Evolutionary conservation across 2,329 filamentous ascomycete species (phyloP).

Genomic region (Chaetomiaceae sp.): DNA sequence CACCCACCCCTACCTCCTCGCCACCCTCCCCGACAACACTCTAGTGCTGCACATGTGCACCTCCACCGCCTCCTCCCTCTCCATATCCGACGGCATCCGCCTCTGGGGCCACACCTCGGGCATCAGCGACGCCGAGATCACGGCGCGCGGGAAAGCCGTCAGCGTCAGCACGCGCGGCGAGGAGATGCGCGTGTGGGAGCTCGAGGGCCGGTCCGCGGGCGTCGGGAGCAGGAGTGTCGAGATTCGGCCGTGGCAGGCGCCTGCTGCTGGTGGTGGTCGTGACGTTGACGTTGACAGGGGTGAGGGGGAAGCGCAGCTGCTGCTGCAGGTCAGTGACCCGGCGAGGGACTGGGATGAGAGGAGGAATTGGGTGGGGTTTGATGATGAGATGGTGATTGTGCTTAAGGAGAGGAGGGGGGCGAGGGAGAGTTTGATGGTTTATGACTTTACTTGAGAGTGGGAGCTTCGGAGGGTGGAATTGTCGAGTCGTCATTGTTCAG

Average conservation of each 20-base stretch:
- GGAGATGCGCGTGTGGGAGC: slow-evolving; percentile 81
- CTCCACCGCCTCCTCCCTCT: slow-evolving; percentile 61
- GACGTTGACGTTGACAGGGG: neutral
- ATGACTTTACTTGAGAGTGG: slow-evolving; percentile 70
- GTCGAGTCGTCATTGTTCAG: too few relatives aligned
- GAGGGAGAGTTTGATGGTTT: slow-evolving; percentile 71
- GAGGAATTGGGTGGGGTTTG: slow-evolving; percentile 74
- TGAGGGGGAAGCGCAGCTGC: too few relatives aligned
- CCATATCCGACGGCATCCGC: slow-evolving; percentile 67
- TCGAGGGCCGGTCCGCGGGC: slow-evolving; percentile 61
- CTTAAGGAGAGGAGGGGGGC: slow-evolving; percentile 65
- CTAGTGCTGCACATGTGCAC: slow-evolving; percentile 77
- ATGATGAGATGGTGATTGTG: slow-evolving; percentile 88
- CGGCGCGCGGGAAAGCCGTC: slow-evolving; percentile 78
- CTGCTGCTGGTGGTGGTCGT: slow-evolving; percentile 16
- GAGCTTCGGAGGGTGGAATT: neutral
- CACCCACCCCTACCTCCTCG: slow-evolving; percentile 78
- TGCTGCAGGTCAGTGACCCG: neutral
- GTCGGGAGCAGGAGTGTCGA: slow-evolving; percentile 42
- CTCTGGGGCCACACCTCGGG: slow-evolving; percentile 92
- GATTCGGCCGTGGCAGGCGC: slow-evolving; percentile 39
- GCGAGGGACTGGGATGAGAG: slow-evolving; percentile 39
- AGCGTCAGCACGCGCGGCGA: slow-evolving; percentile 80
- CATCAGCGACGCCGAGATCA: slow-evolving; percentile 80
- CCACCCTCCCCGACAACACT: slow-evolving; percentile 82